These are phyloP conservation scores for Puccinia brachypodii DNA, from an alignment of 1,284 basidiomycete genomes.

Conservation along the genomic window DNA sequence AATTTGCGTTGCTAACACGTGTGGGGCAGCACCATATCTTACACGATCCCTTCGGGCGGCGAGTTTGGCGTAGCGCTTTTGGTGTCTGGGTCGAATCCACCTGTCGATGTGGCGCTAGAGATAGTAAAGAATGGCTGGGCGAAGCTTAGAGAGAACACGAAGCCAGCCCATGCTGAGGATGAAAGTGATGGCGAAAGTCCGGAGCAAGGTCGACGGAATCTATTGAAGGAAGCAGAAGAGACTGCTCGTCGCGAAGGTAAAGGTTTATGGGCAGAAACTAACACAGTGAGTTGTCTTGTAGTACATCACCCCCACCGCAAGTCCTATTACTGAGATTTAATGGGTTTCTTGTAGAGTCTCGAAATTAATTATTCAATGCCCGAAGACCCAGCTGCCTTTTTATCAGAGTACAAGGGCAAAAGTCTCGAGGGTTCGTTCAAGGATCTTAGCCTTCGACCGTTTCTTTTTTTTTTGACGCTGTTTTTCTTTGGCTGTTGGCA, in stretches of 20 bases:
- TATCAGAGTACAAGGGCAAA: conserved; percentile 86
- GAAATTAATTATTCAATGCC: conserved; percentile 84
- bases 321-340: neutral
- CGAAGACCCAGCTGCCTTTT: conserved; percentile 79
- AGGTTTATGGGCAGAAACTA: conserved; percentile 79
- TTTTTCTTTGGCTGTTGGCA: conserved; percentile 54
- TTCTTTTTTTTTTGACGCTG: neutral
- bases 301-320: conserved; percentile 46
- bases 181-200: conserved; percentile 51
- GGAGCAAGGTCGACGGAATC: conserved; percentile 58
- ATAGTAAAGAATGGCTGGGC: conserved; percentile 85
- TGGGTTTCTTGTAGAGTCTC: conserved; percentile 53
- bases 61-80: conserved; percentile 43
- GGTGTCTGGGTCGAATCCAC: conserved; percentile 12
- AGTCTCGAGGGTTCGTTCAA: conserved; percentile 70
- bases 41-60: conserved; percentile 44
- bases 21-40: conserved; percentile 24
- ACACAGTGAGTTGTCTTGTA: conserved; percentile 56
- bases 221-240: conserved; percentile 64
- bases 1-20: neutral
- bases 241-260: conserved; percentile 76
- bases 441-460: neutral
- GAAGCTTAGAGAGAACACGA: conserved; percentile 77
- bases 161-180: conserved; percentile 65
- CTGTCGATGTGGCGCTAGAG: conserved; percentile 70